These are phyloP conservation scores for Fusarium coffeatum DNA, from an alignment of 2,329 filamentous ascomycete genomes.

Conservation along the genomic window DNA sequence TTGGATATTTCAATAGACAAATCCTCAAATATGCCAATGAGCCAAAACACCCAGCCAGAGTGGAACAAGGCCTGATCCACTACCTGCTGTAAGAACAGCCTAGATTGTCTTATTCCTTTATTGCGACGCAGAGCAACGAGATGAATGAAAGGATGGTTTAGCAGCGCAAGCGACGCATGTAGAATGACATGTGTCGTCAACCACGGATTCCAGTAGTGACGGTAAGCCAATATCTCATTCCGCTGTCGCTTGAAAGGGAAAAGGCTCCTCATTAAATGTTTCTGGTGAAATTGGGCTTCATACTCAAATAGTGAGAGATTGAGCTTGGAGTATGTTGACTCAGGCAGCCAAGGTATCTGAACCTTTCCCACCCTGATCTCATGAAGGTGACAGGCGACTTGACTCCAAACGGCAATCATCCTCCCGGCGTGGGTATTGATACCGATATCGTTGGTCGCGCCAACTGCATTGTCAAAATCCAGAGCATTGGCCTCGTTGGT, in stretches of 20 bases:
- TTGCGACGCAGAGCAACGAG: constrained; percentile 9
- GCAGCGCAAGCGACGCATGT: constrained; percentile 14
- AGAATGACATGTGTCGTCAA: constrained; percentile 10
- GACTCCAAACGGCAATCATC: constrained; percentile 5
- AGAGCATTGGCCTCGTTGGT: neutral
- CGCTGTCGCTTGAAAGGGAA: constrained; percentile 7
- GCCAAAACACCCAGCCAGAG: constrained; percentile 22
- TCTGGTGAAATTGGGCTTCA: constrained; percentile 16
- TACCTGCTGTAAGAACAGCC: constrained; percentile 12
- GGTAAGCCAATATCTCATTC: neutral
- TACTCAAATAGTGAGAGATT: constrained; percentile 16
- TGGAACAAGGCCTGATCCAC: constrained; percentile 16
- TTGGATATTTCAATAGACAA: neutral
- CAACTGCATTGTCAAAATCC: constrained; percentile 8
- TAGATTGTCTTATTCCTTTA: constrained; percentile 1
- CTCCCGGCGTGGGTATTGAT: constrained; percentile 3
- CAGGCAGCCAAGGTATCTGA: constrained; percentile 12
- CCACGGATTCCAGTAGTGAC: constrained; percentile 18
- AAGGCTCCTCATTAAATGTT: constrained; percentile 10
- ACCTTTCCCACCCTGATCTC: constrained; percentile 1
- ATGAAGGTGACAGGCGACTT: constrained; percentile 5
- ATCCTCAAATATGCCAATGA: constrained; percentile 17
- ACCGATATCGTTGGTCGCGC: neutral
- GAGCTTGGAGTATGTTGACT: constrained; percentile 13
- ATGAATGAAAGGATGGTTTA: constrained; percentile 14